Base-by-base conservation (phyloP, 148 eudicot species). In the Vaccinium vitisidaea region DNA sequence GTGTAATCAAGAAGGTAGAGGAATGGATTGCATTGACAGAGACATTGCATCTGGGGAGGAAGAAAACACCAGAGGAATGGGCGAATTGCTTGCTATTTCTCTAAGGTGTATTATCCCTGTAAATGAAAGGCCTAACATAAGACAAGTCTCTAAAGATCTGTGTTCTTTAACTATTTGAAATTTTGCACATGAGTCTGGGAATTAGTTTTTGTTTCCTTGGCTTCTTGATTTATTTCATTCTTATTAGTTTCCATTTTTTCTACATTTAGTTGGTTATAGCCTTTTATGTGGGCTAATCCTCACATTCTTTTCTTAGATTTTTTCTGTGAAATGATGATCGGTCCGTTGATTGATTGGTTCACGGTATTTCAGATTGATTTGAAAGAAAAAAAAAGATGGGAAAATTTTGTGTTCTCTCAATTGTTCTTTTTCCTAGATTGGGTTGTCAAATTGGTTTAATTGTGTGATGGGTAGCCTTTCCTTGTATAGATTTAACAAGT, bases 121-220 rank as follows among this genome's bases (percentile, higher is more conserved):
- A 91, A 95, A 92, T 90, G 98, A 92, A 90, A 90, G 99, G 88
- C 98, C 98, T 81, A 93, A 90, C 90, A 93, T 95, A 81, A 91
- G 91, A 82, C 94, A 92, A 90, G 93, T 95, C 83, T 88, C 84
- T 43, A 96, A 95, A 50, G 93, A 93, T 81, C 92, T 95, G 79
- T 82, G 88, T 85, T 87, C 93, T 59, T 82, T 97, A 88, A 86
- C 94, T 79, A 92, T 88, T 86, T 94, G 91, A 94, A 83, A 69
- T 83, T 90, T 82, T 92, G 95, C 91, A 94, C 87, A 92, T 92
- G 89, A 86, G 85, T 49, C 63, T 80, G 80, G 74, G 82, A 77
- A 83, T 85, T 71, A 55, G 39, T 88, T 87, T 63, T 56, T 79
- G 52, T 63, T 25, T 56, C 23, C 59, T 87, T 81, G 84, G 46